A percentile compares a stretch with the other conserved stretches of the same genome.
Evolutionary conservation across 768 basidiomycete species (phyloP).

Genomic region (Phaffia tasmanica): DNA sequence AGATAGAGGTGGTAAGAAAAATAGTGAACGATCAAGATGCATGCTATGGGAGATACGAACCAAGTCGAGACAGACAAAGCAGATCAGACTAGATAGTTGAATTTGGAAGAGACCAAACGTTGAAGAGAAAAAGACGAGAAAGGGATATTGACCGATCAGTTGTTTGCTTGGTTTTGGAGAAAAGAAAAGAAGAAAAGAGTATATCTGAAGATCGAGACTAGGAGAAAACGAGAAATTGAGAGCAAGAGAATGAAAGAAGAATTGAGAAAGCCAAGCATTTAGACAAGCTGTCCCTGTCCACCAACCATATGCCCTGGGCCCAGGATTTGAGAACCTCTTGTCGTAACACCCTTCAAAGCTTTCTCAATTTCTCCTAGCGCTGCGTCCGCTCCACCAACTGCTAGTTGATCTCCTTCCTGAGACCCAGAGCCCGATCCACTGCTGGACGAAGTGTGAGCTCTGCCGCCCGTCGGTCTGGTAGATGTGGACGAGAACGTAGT

Average conservation of each 20-base stretch:
- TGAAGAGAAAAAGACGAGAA: background rate
- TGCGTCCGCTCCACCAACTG: constrained; percentile 9
- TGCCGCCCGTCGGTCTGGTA: background rate
- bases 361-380: constrained; percentile 15
- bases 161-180: too few relatives aligned
- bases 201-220: background rate
- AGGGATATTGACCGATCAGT: background rate
- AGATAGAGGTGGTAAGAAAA: too few relatives aligned
- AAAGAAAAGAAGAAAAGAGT: background rate
- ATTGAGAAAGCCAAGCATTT: background rate
- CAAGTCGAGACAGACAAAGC: too few relatives aligned
- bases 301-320: background rate
- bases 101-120: too few relatives aligned
- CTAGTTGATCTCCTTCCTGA: background rate
- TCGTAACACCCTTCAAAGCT: background rate
- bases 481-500: background rate
- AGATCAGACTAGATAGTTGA: too few relatives aligned
- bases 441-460: too few relatives aligned
- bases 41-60: too few relatives aligned
- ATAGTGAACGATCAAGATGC: too few relatives aligned
- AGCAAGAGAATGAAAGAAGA: background rate
- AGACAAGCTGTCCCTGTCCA: background rate
- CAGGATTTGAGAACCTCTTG: background rate
- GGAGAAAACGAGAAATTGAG: background rate
- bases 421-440: too few relatives aligned